phyloP scores from a whole-genome alignment of 768 basidiomycete genomes.

The Collybia sp. region DNA sequence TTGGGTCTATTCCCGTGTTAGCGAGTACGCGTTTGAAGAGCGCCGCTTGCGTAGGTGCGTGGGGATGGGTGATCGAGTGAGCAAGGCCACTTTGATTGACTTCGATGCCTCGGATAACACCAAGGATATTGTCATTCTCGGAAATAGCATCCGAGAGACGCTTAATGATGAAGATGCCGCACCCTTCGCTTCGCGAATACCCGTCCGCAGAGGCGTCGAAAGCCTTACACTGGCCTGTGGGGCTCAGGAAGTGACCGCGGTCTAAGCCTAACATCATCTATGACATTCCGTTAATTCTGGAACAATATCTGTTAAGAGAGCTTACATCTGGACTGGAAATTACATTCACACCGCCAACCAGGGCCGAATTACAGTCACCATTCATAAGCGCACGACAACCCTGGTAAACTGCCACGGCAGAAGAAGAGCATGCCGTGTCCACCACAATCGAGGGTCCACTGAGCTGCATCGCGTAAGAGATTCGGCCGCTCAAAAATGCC shows the following conservation, averaged over 20 bases:
- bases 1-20: constrained; percentile 37
- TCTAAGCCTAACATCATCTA: constrained; percentile 72
- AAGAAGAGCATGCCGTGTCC: constrained; percentile 76
- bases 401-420: constrained; percentile 62
- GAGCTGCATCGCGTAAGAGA: constrained; percentile 65
- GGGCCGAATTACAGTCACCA: constrained; percentile 60
- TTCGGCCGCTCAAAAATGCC: constrained; percentile 66
- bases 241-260: constrained; percentile 62
- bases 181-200: constrained; percentile 69
- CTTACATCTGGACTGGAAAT: constrained; percentile 69
- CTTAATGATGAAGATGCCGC: constrained; percentile 67
- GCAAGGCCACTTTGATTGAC: constrained; percentile 69
- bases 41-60: constrained; percentile 51
- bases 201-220: constrained; percentile 74
- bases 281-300: background rate
- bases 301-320: constrained; percentile 1
- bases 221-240: constrained; percentile 62
- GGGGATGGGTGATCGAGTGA: constrained; percentile 70
- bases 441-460: constrained; percentile 68
- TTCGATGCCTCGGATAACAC: constrained; percentile 65
- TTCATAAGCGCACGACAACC: constrained; percentile 61
- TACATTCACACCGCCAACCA: constrained; percentile 74
- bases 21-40: constrained; percentile 49
- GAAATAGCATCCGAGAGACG: constrained; percentile 59
- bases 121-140: constrained; percentile 66